Evolutionary conservation across 2,329 filamentous ascomycete genomes (phyloP).

Genomic region (Calonectria pteridis): DNA sequence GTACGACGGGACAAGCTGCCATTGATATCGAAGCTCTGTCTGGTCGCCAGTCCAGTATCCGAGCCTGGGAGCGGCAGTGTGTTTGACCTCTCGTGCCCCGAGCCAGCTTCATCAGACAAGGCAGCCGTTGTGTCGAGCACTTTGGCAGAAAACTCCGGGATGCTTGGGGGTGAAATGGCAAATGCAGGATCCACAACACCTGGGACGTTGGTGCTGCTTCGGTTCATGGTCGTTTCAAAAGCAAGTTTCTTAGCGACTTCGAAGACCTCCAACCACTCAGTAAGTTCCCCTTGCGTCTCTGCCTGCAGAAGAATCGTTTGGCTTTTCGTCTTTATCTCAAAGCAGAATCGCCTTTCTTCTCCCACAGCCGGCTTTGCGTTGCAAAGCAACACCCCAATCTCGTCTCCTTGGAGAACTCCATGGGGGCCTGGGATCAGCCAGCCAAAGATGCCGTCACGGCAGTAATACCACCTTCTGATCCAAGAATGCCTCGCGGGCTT

Average conservation of each 20-base stretch:
- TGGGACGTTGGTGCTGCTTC: slow-evolving; percentile 59
- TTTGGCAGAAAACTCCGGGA: slow-evolving; percentile 91
- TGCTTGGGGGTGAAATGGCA: slow-evolving; percentile 87
- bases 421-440: slow-evolving; percentile 88
- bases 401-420: slow-evolving; percentile 94
- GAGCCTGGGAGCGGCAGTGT: slow-evolving; percentile 73
- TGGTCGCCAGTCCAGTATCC: slow-evolving; percentile 66
- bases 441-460: slow-evolving; percentile 95
- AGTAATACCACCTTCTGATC: slow-evolving; percentile 94
- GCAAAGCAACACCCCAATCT: slow-evolving; percentile 94
- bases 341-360: slow-evolving; percentile 96
- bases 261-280: slow-evolving; percentile 93
- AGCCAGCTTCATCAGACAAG: slow-evolving; percentile 62
- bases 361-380: slow-evolving; percentile 91
- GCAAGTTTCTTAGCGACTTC: slow-evolving; percentile 94
- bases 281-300: slow-evolving; percentile 92
- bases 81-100: slow-evolving; percentile 68
- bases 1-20: slow-evolving; percentile 63
- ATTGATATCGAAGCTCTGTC: slow-evolving; percentile 80
- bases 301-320: slow-evolving; percentile 90
- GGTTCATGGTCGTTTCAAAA: slow-evolving; percentile 77
- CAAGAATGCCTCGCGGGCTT: slow-evolving; percentile 93
- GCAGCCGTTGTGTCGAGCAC: slow-evolving; percentile 74
- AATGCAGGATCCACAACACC: slow-evolving; percentile 81
- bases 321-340: slow-evolving; percentile 98